Conservation (phyloP, 257 asterid species). For the Agastache rugosa region DNA sequence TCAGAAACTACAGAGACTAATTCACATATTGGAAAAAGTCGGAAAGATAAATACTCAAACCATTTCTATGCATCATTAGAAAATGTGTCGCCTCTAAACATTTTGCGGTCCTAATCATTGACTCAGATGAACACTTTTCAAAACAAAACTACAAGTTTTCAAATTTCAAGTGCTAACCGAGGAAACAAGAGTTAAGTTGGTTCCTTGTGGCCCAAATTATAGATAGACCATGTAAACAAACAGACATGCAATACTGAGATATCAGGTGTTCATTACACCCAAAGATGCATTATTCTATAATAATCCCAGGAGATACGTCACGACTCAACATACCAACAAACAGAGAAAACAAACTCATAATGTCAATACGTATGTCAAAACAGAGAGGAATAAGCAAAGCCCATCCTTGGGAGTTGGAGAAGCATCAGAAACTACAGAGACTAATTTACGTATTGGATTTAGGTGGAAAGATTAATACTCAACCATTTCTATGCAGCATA, state of each 20-base stretch:
- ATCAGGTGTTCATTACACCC: neutral
- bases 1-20: conserved; percentile 1
- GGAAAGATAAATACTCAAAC: neutral
- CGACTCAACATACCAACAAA: neutral
- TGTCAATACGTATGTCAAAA: neutral
- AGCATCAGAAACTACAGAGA: conserved; percentile 14
- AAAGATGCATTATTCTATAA: neutral
- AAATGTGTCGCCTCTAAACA: neutral
- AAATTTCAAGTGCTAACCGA: neutral
- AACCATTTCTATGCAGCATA: conserved; percentile 1
- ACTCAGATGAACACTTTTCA: neutral
- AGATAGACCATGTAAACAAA: neutral
- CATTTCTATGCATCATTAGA: neutral
- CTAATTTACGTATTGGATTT: neutral
- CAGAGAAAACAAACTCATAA: neutral
- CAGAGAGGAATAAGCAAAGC: neutral
- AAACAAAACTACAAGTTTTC: neutral
- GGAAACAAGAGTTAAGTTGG: neutral
- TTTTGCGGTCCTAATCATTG: neutral
- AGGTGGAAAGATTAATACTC: neutral
- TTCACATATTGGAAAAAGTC: neutral
- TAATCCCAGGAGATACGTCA: neutral
- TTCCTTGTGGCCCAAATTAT: neutral
- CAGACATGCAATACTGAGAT: neutral
- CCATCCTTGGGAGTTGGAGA: neutral